phyloP scores from a whole-genome alignment of 2,329 filamentous ascomycete species.

The Monosporascus sp. region DNA sequence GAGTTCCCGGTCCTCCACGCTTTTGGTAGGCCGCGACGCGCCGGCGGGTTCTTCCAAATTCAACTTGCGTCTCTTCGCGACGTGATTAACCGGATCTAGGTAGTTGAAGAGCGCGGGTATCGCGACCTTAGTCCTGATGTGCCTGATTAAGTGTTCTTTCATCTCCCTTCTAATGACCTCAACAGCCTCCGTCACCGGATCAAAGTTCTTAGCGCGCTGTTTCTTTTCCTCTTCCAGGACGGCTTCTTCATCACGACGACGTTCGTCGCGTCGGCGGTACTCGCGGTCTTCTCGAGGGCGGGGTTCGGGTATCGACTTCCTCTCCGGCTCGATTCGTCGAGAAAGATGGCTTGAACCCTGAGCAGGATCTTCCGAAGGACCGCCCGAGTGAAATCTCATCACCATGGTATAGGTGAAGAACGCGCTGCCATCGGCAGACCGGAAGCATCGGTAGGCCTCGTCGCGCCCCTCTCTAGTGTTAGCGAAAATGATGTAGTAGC shows the following conservation, averaged over 20 bases:
- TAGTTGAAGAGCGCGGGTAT: slow-evolving; percentile 75
- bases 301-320: slow-evolving; percentile 33
- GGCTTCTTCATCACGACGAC: slow-evolving; percentile 68
- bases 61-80: slow-evolving; percentile 71
- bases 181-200: slow-evolving; percentile 82
- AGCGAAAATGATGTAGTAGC: slow-evolving; percentile 90
- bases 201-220: slow-evolving; percentile 79
- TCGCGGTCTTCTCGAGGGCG: slow-evolving; percentile 62
- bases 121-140: slow-evolving; percentile 83
- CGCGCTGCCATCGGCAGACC: slow-evolving; percentile 71
- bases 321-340: slow-evolving; percentile 20
- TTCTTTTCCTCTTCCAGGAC: slow-evolving; percentile 89
- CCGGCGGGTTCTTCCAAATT: slow-evolving; percentile 41
- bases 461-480: slow-evolving; percentile 70
- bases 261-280: slow-evolving; percentile 62
- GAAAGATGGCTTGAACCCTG: slow-evolving; percentile 16
- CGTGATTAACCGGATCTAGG: slow-evolving; percentile 77
- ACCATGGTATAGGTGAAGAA: slow-evolving; percentile 90
- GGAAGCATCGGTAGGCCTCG: slow-evolving; percentile 77
- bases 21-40: slow-evolving; percentile 40
- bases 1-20: slow-evolving; percentile 58
- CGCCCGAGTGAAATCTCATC: slow-evolving; percentile 68
- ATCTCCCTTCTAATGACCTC: slow-evolving; percentile 76
- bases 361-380: slow-evolving; percentile 25
- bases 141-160: slow-evolving; percentile 78